Base-by-base conservation (phyloP, 2,329 filamentous ascomycete genomes). In the Pseudocercospora cruenta region DNA sequence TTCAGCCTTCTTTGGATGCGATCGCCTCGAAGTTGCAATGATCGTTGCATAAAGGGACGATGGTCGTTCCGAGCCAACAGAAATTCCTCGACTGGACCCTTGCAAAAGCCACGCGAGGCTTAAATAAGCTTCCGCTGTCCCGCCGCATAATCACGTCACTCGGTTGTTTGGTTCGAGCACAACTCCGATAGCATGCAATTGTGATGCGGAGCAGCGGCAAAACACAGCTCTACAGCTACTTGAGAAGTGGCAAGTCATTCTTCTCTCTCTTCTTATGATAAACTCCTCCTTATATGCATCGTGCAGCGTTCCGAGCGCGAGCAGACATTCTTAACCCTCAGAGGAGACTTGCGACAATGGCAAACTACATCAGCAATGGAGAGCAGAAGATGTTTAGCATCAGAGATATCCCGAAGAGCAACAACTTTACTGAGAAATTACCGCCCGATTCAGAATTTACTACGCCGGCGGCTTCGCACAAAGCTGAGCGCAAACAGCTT, bases 391-490 rank as follows among this genome's bases (percentile, higher is more conserved):
- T 70, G 8, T 76, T 74, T 63, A 80, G 77, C n/a, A 78, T 85
- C 16, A 73, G 76, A 47, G 84, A 87, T 12, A 79, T 91, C 47
- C 87, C 86, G 9, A 91, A 90, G 74, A 86, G 86, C n/a, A 87
- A 86, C 74, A 82, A 82, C 63, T 90, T 90, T 77, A 90, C 88
- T 0, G 80, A 82, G 2, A 87, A 85, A 60, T 82, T 97, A 3
- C 92, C 94, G 2, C 80, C 93, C 8, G 95, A 99, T 76, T 79
- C 89, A 10, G 80, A 86, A 28, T 97, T 91, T 76, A 90, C 93
- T 16, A 96, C 93, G 0, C 93, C 95, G 0, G 86, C 88, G 67
- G 85, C 86, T 66, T 97, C 94, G 0, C 92, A 98, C 79, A 86
- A 87, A 71, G 93, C 92, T 0, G 90, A 93, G 1, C 88, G 94